Evolutionary conservation across 441 rosid genomes (phyloP).

Genomic region (Gossypium trilobum): DNA sequence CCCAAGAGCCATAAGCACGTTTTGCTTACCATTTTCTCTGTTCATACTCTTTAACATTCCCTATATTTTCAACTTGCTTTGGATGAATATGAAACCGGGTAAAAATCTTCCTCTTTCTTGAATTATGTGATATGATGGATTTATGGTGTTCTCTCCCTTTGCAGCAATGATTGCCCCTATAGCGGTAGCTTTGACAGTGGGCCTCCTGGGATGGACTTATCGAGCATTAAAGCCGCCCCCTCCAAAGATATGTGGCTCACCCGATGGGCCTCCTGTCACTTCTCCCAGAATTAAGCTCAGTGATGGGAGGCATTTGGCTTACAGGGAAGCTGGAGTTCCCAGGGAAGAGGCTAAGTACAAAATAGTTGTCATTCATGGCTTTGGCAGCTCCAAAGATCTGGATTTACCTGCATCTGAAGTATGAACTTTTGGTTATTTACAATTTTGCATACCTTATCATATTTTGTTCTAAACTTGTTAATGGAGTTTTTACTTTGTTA

Average conservation of each 20-base stretch:
- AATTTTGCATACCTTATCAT: background rate
- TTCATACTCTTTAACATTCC: background rate
- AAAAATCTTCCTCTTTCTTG: background rate
- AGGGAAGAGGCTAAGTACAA: constrained; percentile 48
- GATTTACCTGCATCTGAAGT: constrained; percentile 45
- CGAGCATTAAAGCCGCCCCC: constrained; percentile 53
- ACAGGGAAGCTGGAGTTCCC: constrained; percentile 59
- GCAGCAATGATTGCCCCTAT: constrained; percentile 45
- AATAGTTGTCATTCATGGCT: constrained; percentile 61
- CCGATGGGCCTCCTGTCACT: constrained; percentile 56
- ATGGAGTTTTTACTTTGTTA: background rate
- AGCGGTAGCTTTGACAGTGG: constrained; percentile 36
- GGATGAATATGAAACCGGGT: background rate
- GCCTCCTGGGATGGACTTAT: constrained; percentile 49
- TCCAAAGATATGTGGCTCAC: constrained; percentile 61
- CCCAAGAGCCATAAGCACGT: background rate
- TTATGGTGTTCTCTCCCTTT: constrained; percentile 3
- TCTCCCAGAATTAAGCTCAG: constrained; percentile 59
- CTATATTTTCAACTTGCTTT: background rate
- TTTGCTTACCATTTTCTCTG: background rate
- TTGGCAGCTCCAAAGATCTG: constrained; percentile 54
- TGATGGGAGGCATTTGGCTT: constrained; percentile 73
- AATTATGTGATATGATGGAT: constrained; percentile 1
- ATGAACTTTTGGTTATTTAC: constrained; percentile 15
- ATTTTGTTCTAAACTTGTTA: background rate